Percentiles rank a stretch among this genome's conserved stretches.
phyloP scores from a whole-genome alignment of 805 yeast genomes.

The Grigorovia humatica region DNA sequence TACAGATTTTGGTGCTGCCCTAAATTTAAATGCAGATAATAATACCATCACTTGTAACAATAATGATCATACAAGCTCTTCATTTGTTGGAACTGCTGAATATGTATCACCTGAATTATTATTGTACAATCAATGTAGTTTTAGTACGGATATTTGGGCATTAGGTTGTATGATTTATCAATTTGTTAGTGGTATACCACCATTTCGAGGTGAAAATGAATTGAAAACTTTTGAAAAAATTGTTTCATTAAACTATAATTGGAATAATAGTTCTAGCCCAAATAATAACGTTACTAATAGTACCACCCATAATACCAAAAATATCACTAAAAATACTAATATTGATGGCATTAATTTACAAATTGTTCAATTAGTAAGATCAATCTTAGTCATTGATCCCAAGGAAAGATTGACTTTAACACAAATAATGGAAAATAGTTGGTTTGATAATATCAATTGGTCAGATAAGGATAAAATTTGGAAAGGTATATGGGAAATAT shows the following conservation, averaged over 20 bases:
- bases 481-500: slow-evolving; percentile 62
- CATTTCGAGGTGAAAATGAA: slow-evolving; percentile 81
- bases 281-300: neutral
- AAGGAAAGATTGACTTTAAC: slow-evolving; percentile 47
- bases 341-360: slow-evolving; percentile 38
- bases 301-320: slow-evolving; percentile 19
- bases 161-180: slow-evolving; percentile 82
- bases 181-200: slow-evolving; percentile 74
- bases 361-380: slow-evolving; percentile 56
- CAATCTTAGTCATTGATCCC: slow-evolving; percentile 64
- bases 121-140: slow-evolving; percentile 68
- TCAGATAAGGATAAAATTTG: slow-evolving; percentile 54
- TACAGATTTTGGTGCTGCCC: slow-evolving; percentile 97
- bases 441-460: slow-evolving; percentile 67
- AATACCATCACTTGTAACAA: slow-evolving; percentile 12
- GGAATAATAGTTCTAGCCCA: slow-evolving; percentile 28
- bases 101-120: slow-evolving; percentile 90
- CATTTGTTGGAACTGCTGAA: slow-evolving; percentile 97
- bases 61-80: slow-evolving; percentile 32
- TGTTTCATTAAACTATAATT: slow-evolving; percentile 61
- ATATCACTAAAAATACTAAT: slow-evolving; percentile 15
- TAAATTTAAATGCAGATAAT: slow-evolving; percentile 28
- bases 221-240: slow-evolving; percentile 83
- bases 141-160: slow-evolving; percentile 88
- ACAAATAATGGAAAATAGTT: slow-evolving; percentile 54